Conservation (phyloP, 345 rosid species). For the Eucalyptus cloeziana region DNA sequence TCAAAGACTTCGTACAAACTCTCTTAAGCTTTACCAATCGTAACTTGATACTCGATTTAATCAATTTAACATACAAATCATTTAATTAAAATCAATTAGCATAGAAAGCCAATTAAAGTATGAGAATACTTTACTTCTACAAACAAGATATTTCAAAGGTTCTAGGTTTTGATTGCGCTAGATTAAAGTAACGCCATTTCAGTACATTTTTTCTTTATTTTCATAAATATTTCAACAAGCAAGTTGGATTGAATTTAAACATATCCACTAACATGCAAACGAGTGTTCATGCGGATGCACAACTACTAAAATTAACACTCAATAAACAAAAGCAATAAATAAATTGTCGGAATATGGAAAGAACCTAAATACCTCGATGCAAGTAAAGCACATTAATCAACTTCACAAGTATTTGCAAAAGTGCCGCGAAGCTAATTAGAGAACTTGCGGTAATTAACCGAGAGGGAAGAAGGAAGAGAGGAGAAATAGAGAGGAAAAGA, state of each 20-base stretch:
- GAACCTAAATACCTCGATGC: background rate
- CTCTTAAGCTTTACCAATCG: no score
- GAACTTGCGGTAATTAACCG: fast-evolving
- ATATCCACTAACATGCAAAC: background rate
- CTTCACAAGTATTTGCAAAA: background rate
- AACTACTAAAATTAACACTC: background rate
- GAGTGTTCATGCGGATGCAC: background rate
- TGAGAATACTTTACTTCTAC: background rate
- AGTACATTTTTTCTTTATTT: no score
- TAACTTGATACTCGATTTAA: no score
- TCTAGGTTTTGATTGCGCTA: fast-evolving
- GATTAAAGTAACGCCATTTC: background rate
- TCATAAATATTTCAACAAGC: background rate
- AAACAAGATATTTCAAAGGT: background rate
- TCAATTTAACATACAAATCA: no score
- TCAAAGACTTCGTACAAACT: no score
- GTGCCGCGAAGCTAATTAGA: fast-evolving
- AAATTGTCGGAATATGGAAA: background rate
- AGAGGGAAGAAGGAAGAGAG: background rate
- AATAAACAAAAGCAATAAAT: background rate
- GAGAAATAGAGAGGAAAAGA: background rate
- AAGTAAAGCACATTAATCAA: background rate
- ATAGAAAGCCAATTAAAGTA: background rate
- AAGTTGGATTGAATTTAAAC: background rate
- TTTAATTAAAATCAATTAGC: no score